Conservation (phyloP, 2,329 filamentous ascomycete genomes). For the Monilinia laxa region DNA sequence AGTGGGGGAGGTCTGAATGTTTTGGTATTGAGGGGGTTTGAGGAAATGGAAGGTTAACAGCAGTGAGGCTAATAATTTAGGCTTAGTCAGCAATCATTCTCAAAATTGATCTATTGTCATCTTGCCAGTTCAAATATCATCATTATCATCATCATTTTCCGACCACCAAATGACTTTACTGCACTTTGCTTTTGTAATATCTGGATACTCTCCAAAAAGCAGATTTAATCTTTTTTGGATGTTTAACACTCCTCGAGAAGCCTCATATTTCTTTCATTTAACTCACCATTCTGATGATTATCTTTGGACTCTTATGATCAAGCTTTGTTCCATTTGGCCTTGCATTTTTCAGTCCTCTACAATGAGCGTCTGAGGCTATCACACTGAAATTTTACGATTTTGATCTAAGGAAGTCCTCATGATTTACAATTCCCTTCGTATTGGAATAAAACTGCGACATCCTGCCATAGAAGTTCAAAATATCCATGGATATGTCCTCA, state of each 20-base stretch:
- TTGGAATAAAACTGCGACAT: background rate
- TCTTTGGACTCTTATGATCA: too few species aligned
- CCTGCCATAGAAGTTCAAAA: background rate
- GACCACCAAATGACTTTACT: too few species aligned
- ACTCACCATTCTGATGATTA: too few species aligned
- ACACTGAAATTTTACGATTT: background rate
- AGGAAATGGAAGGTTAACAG: background rate
- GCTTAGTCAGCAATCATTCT: constrained; percentile 7
- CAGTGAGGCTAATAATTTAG: constrained; percentile 4
- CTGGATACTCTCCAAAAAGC: too few species aligned
- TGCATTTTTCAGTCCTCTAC: background rate
- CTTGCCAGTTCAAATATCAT: too few species aligned
- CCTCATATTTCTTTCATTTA: too few species aligned
- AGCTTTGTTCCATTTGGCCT: background rate
- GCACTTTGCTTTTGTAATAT: too few species aligned
- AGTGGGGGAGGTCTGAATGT: background rate
- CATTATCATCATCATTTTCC: too few species aligned
- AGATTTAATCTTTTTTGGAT: too few species aligned
- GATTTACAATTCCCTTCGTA: background rate
- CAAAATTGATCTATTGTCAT: too few species aligned
- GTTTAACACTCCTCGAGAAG: too few species aligned
- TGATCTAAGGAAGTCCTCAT: background rate
- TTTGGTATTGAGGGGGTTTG: constrained; percentile 15
- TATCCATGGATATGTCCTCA: background rate
- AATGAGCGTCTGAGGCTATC: background rate